A percentile compares a stretch with the other conserved stretches of the same genome.
Conservation (phyloP, 768 basidiomycete genomes). For the Boletus rubropictus region DNA sequence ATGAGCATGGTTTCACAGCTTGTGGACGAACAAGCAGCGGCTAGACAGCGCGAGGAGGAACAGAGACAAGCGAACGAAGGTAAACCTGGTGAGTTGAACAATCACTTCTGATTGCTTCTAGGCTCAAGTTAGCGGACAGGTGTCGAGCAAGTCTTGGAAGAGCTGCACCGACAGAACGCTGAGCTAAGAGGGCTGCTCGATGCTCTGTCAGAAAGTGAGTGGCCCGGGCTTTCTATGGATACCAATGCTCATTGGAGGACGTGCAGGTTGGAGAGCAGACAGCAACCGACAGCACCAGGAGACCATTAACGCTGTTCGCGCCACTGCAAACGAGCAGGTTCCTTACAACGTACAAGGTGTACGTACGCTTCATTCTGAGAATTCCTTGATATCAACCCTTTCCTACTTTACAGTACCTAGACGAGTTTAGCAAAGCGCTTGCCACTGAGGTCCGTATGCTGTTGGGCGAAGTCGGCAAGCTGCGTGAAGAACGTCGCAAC, state of each 20-base stretch:
- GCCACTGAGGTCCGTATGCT: conserved; percentile 81
- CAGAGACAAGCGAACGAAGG: conserved; percentile 46
- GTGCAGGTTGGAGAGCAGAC: conserved; percentile 62
- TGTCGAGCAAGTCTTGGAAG: conserved; percentile 55
- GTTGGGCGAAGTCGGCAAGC: conserved; percentile 74
- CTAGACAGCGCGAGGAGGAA: conserved; percentile 48
- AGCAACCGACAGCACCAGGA: conserved; percentile 59
- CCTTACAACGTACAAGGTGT: conserved; percentile 83
- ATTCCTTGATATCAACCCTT: background rate
- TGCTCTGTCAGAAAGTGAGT: conserved; percentile 52
- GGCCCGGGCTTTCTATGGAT: background rate
- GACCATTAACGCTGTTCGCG: conserved; percentile 58
- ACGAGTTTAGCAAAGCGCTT: conserved; percentile 82
- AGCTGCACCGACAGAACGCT: conserved; percentile 51
- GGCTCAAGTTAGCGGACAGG: conserved; percentile 33
- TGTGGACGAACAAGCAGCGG: conserved; percentile 48
- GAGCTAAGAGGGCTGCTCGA: conserved; percentile 55
- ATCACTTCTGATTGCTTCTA: background rate
- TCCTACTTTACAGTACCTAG: conserved; percentile 53
- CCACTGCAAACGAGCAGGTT: conserved; percentile 70
- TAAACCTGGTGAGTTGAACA: conserved; percentile 48
- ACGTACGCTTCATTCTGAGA: conserved; percentile 24
- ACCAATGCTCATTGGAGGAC: conserved; percentile 9
- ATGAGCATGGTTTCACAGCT: conserved; percentile 58
- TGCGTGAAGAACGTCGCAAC: conserved; percentile 71